phyloP scores from a whole-genome alignment of 768 basidiomycete species.

The Boletus barrowsii region DNA sequence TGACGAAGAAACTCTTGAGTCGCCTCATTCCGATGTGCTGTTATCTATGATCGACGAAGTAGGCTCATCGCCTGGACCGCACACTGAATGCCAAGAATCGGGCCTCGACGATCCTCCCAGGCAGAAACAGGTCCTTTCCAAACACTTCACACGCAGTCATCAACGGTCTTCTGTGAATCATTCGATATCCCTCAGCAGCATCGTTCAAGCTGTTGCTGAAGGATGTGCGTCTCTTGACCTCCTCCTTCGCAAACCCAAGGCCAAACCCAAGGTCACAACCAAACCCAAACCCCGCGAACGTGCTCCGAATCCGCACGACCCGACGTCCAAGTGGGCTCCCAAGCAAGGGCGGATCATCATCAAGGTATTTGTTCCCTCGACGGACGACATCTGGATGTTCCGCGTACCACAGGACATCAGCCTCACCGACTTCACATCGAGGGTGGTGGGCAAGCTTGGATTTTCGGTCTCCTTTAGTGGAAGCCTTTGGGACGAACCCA shows the following conservation, averaged over 20 bases:
- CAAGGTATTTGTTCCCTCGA: constrained; percentile 39
- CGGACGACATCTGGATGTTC: constrained; percentile 40
- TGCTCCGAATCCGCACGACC: not conserved
- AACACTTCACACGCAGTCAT: constrained; percentile 3
- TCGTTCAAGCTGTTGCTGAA: constrained; percentile 13
- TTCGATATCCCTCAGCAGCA: constrained; percentile 16
- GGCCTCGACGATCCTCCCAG: not conserved
- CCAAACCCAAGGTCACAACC: not conserved
- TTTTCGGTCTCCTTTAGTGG: constrained; percentile 34
- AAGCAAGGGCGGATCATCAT: constrained; percentile 34
- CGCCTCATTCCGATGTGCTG: constrained; percentile 12
- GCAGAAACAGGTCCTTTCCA: not conserved
- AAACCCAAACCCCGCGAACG: not conserved
- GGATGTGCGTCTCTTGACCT: constrained; percentile 16
- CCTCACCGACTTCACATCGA: constrained; percentile 31
- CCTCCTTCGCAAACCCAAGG: constrained; percentile 14
- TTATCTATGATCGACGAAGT: constrained; percentile 12
- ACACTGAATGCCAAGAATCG: not conserved
- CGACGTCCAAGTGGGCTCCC: constrained; percentile 30
- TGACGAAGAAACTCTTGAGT: constrained; percentile 5
- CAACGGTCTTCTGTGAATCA: constrained; percentile 10
- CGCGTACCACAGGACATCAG: constrained; percentile 31
- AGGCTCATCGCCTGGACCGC: not conserved
- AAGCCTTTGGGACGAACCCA: constrained; percentile 29
- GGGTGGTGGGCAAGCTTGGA: constrained; percentile 35